Evolutionary conservation across 768 basidiomycete species (phyloP), one percentile per base, ranked within the genome.

Genomic region (Tylopilus vinaceipallidus): DNA sequence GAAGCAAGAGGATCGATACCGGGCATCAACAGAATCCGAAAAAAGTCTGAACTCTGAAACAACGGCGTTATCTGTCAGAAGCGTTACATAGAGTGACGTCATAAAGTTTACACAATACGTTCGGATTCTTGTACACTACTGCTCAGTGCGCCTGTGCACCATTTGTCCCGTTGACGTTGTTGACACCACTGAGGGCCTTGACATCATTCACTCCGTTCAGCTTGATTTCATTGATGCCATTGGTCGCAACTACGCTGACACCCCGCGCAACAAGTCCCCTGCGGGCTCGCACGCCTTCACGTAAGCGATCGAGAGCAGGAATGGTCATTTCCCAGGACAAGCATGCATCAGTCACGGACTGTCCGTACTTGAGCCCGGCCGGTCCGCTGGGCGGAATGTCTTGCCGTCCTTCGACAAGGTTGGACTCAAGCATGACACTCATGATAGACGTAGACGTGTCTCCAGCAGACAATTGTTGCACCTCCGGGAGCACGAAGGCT

Each of bases 381-480:
- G 85, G 84, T 3, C 92, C 93, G 11, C 77, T 75, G 1, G 78
- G 62, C 4, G 91, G 84, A 51, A 95, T 86, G 58, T 91, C 84
- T 69, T 95, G 91, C 43, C 91, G 82, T 23, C 93, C 91, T 65
- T 89, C 91, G 8, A 84, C 76, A 42, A 98, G 76, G 65, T 95
- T 95, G 37, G 88, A 91, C 71, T 98, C 95, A 48, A 98, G 77
- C 95, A 98, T 98, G 47, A 94, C 90, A 39, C 92, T 93, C 80
- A 91, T 86, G 59, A 95, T 93, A 53, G 78, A 73, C 6, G 73
- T 60, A 1, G 83, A 78, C 1, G 90, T 94, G 50, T 90, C 86
- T 27, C 77, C 78, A 2, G 77, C 78, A 58, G 86, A 81, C 12
- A 92, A 70, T 71, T 92, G 91, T 39, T 72, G 75, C 16, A 83